Percentiles rank a stretch among this genome's conserved stretches.
Evolutionary conservation across 768 basidiomycete genomes (phyloP).

Genomic region (Hygrophorus russula): DNA sequence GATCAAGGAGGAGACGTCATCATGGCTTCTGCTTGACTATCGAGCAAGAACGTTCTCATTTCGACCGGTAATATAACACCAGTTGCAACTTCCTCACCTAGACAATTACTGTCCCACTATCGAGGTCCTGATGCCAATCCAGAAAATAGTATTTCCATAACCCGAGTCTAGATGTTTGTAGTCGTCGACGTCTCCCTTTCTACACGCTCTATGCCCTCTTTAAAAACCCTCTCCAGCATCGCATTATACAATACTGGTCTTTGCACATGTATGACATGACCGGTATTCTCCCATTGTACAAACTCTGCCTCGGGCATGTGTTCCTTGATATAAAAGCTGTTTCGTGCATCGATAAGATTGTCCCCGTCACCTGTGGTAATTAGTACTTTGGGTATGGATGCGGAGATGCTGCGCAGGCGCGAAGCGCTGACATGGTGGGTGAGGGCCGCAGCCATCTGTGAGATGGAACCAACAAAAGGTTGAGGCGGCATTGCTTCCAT

Average conservation of each 20-base stretch:
- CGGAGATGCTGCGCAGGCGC: slow-evolving; percentile 37
- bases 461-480: slow-evolving; percentile 46
- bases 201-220: slow-evolving; percentile 31
- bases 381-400: slow-evolving; percentile 50
- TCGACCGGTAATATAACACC: too few relatives aligned
- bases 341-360: slow-evolving; percentile 37
- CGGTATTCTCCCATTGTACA: slow-evolving; percentile 47
- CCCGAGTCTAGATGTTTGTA: neutral
- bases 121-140: too few relatives aligned
- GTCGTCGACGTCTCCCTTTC: slow-evolving; percentile 10
- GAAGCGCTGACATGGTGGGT: slow-evolving; percentile 48
- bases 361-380: slow-evolving; percentile 66
- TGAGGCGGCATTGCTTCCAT: slow-evolving; percentile 47
- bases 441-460: slow-evolving; percentile 60
- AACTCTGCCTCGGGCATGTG: slow-evolving; percentile 53
- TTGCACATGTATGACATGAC: slow-evolving; percentile 53
- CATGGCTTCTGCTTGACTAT: slow-evolving; percentile 28
- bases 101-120: too few relatives aligned
- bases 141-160: too few relatives aligned
- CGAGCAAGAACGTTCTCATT: too few relatives aligned
- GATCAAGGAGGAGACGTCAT: slow-evolving; percentile 32
- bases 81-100: too few relatives aligned
- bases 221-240: slow-evolving; percentile 43
- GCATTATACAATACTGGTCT: slow-evolving; percentile 36
- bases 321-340: slow-evolving; percentile 40